Conservation (phyloP, 1,139 yeast species). For the Pneumocystis wakefieldiae region DNA sequence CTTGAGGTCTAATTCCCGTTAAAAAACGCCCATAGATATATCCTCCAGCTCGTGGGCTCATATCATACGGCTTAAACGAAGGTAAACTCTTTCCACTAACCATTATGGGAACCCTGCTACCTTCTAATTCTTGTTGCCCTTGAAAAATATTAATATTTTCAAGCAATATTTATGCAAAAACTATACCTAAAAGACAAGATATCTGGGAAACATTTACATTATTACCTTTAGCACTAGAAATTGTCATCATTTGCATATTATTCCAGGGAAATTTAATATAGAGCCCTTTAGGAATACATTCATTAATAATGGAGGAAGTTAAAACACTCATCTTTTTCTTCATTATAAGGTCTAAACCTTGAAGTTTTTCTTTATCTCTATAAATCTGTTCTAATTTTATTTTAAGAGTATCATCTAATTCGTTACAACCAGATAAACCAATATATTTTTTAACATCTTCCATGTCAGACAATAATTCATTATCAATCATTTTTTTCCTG, state of each 20-base stretch:
- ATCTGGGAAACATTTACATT: slow-evolving; percentile 96
- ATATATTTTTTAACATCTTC: slow-evolving; percentile 91
- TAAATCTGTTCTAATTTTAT: slow-evolving; percentile 85
- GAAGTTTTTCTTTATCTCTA: slow-evolving; percentile 84
- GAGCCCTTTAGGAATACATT: slow-evolving; percentile 92
- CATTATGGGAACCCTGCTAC: slow-evolving; percentile 99
- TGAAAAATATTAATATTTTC: not conserved
- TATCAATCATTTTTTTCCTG: slow-evolving; percentile 68
- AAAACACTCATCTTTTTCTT: slow-evolving; percentile 85
- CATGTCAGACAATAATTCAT: slow-evolving; percentile 71
- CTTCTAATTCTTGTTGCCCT: slow-evolving; percentile 98
- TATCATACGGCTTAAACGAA: slow-evolving; percentile 89
- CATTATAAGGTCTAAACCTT: slow-evolving; percentile 88
- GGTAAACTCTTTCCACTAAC: slow-evolving; percentile 96
- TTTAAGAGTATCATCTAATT: slow-evolving; percentile 54
- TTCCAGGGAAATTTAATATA: slow-evolving; percentile 91
- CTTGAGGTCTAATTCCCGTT: slow-evolving; percentile 98
- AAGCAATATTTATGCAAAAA: not conserved
- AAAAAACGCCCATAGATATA: slow-evolving; percentile 94
- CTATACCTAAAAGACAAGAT: slow-evolving; percentile 64
- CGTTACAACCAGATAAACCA: slow-evolving; percentile 42
- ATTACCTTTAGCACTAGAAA: slow-evolving; percentile 98
- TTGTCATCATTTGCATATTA: slow-evolving; percentile 97
- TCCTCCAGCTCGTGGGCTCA: slow-evolving; percentile 98
- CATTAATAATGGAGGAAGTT: slow-evolving; percentile 82